Evolutionary conservation across 768 basidiomycete species (phyloP).

Genomic region (Amanita inopinata): DNA sequence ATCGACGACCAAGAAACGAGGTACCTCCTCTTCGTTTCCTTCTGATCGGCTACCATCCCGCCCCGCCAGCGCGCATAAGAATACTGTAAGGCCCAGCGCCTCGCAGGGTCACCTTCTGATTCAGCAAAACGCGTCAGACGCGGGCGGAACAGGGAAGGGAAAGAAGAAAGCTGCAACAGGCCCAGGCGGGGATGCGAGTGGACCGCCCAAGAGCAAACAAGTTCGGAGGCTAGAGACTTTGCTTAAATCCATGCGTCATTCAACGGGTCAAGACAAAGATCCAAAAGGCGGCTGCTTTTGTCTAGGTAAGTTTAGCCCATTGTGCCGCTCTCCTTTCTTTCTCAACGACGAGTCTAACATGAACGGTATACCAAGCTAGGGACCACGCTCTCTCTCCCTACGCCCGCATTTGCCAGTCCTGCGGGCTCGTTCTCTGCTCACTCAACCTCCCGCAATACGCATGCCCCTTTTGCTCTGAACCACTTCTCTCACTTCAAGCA

Average conservation of each 20-base stretch:
- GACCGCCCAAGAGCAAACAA: conserved; percentile 36
- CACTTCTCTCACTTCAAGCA: conserved; percentile 25
- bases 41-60: conserved; percentile 44
- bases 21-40: conserved; percentile 25
- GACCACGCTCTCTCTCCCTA: conserved; percentile 49
- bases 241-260: conserved; percentile 26
- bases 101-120: too few relatives aligned
- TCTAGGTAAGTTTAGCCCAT: conserved; percentile 32
- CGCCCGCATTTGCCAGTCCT: conserved; percentile 42
- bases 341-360: neutral
- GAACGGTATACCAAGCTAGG: conserved; percentile 36
- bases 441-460: conserved; percentile 43
- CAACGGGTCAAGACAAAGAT: conserved; percentile 33
- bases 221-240: conserved; percentile 39
- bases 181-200: conserved; percentile 10
- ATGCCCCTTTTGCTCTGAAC: conserved; percentile 43
- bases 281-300: conserved; percentile 64
- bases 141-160: conserved; percentile 17
- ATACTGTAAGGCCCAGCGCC: too few relatives aligned
- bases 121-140: conserved; percentile 10
- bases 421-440: conserved; percentile 55
- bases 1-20: conserved; percentile 27
- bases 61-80: conserved; percentile 12
- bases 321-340: neutral
- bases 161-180: conserved; percentile 25